Evolutionary conservation across 2,329 filamentous ascomycete genomes (phyloP), one percentile per base, ranked within the genome.

Genomic region (Lecanicillium sp.): DNA sequence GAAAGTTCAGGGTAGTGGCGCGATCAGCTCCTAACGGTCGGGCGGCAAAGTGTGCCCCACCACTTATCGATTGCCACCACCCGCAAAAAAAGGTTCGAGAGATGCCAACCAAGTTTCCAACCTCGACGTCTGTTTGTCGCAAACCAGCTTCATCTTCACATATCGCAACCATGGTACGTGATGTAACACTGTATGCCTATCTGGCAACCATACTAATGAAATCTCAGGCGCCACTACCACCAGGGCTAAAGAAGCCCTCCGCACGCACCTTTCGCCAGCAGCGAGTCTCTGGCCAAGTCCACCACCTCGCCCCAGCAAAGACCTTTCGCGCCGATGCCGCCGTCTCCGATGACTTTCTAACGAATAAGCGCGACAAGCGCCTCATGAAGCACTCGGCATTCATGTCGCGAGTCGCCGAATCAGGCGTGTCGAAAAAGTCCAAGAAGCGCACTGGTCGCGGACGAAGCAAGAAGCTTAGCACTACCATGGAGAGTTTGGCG

Each of bases 351-450:
- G 46, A 57, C 43, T 89, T 90, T 60, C 66, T 78, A 44, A 73
- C 78, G 39, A 79, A 73, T 46, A 96, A 95, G 63, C 80, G 76
- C 55, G 85, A 94, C 66, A 94, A 90, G 67, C 83, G 82, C 17
- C 66, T 72, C 25, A 85, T 94, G 51, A 89, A 88, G 56, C 86
- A 86, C 68, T 83, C 83, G 0, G 65, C 80, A 12, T 87, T 96
- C 47, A 68, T 94, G 19, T 81, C 78, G 15, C 83, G 80, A 46
- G 83, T 95, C 51, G 67, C 79, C 48, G 86, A 88, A 48, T 63
- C 69, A 6, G 55, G 43, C 51, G 12, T 47, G 40, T 35, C 38
- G 15, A 29, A 3, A 38, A 25, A 25, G 22, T 6, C 7, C 22
- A 25, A 32, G 25, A 30, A 49, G 49, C 65, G 43, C 51, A 59